Evolutionary conservation across 2,329 filamentous ascomycete species (phyloP).

Genomic region (Malbranchea zuffiana): DNA sequence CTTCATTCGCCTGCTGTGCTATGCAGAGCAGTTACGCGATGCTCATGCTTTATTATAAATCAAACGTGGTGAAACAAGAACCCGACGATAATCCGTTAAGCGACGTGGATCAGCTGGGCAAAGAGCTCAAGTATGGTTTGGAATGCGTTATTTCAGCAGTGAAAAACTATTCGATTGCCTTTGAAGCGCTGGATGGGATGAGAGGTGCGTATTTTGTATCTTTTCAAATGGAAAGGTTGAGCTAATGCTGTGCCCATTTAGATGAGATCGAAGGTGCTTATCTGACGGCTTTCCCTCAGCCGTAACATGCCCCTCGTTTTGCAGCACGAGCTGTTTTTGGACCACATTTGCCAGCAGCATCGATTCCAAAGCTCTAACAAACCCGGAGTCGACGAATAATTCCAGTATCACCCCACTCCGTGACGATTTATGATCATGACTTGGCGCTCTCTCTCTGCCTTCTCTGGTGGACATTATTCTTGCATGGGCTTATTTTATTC

Average conservation of each 20-base stretch:
- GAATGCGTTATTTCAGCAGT: conserved; percentile 28
- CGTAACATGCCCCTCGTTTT: conserved; percentile 12
- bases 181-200: conserved; percentile 36
- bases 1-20: conserved; percentile 37
- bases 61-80: conserved; percentile 28
- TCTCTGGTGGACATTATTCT: no score
- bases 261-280: conserved; percentile 36
- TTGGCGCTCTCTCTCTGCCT: no score
- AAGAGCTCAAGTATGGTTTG: conserved; percentile 31
- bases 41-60: conserved; percentile 37
- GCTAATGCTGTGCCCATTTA: conserved; percentile 15
- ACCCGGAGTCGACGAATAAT: no score
- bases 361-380: no score
- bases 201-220: conserved; percentile 25
- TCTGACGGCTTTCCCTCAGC: conserved; percentile 31
- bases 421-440: no score
- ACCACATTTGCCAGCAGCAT: no score
- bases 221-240: conserved; percentile 35
- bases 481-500: no score
- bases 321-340: no score
- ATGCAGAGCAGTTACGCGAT: conserved; percentile 40
- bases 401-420: no score
- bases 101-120: conserved; percentile 22
- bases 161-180: conserved; percentile 33
- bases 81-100: conserved; percentile 16